Evolutionary conservation across 108 stramenopile genomes (phyloP), one percentile per base, ranked within the genome.

Genomic region (Cyclotella distinguenda): DNA sequence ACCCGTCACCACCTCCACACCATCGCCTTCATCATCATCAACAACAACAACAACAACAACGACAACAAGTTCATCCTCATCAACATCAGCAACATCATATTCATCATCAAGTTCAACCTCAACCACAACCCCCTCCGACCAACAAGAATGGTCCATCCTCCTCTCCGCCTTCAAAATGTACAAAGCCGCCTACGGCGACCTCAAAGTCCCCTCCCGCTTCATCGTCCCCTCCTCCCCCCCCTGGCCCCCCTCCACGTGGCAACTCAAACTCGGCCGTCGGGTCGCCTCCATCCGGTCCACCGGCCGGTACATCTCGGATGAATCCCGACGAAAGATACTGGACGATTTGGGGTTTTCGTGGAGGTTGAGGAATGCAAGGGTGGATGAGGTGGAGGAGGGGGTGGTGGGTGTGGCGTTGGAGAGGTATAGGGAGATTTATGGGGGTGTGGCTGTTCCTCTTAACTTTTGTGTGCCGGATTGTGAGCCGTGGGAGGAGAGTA

Each of bases 81-180:
- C n/a, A n/a, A n/a, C n/a, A n/a, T n/a, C n/a, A n/a, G n/a, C n/a
- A n/a, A n/a, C n/a, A n/a, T n/a, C n/a, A n/a, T n/a, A n/a, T n/a
- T n/a, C n/a, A n/a, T n/a, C n/a, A n/a, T n/a, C n/a, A n/a, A n/a
- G n/a, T n/a, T n/a, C n/a, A n/a, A n/a, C n/a, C n/a, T n/a, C n/a
- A n/a, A n/a, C n/a, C n/a, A n/a, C n/a, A n/a, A n/a, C n/a, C n/a
- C n/a, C n/a, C n/a, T n/a, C n/a, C n/a, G n/a, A n/a, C n/a, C n/a
- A n/a, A n/a, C n/a, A n/a, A n/a, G n/a, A n/a, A n/a, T n/a, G n/a
- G n/a, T 56, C 71, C n/a, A n/a, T n/a, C n/a, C n/a, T n/a, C n/a
- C n/a, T n/a, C n/a, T n/a, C 85, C 7, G 89, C 95, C 1, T 86
- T 97, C 57, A 69, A 85, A 36, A 71, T 93, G 66, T 95, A 97